Base-by-base conservation (phyloP, 163 green algal genomes). In the Scenedesmus sp. region DNA sequence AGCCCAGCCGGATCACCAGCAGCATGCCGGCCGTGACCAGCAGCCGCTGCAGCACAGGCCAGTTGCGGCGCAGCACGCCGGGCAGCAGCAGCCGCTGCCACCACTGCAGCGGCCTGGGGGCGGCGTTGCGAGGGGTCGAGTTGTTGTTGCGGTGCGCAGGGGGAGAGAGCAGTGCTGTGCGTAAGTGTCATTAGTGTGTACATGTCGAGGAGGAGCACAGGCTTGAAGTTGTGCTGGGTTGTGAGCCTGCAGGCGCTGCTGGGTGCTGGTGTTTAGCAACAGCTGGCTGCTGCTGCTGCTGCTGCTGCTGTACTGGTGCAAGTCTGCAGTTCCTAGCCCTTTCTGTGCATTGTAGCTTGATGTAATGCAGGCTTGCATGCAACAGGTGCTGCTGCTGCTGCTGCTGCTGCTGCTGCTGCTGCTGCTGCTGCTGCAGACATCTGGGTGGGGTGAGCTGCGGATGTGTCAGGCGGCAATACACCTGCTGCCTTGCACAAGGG, bases 21-120 rank as follows among this genome's bases (percentile, higher is more conserved):
- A 96, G 86, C 93, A 96, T 94, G 3, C 70, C 90, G 23, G 96
- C 1, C 2, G 94, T 96, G n/a, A 96, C 87, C 3, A 91, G 64
- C 16, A 92, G 54, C 18, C 95, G 94, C 62, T 62, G 67, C 0
- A 96, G 54, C 3, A 96, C 55, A 1, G 90, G 85, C 85, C 85
- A 91, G 85, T 91, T 82, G 83, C 70, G 83, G 13, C 46, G 23
- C 67, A 92, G 55, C 81, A 23, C 67, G 20, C 18, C 34, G 2
- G 89, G 89, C 54, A 92, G 20, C 20, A 88, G 54, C 20, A 9
- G 89, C 88, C 54, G 70, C 23, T 81, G 87, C 55, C 76, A 77
- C 23, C 23, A 2, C 70, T 79, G 70, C 70, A 52, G 70, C 23
- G 70, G 70, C 4, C 70, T 79, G 70, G 70, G 3, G 34, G 67